These are phyloP conservation scores for Beauveria sp. DNA, from an alignment of 2,329 filamentous ascomycete species.

Conservation along the genomic window DNA sequence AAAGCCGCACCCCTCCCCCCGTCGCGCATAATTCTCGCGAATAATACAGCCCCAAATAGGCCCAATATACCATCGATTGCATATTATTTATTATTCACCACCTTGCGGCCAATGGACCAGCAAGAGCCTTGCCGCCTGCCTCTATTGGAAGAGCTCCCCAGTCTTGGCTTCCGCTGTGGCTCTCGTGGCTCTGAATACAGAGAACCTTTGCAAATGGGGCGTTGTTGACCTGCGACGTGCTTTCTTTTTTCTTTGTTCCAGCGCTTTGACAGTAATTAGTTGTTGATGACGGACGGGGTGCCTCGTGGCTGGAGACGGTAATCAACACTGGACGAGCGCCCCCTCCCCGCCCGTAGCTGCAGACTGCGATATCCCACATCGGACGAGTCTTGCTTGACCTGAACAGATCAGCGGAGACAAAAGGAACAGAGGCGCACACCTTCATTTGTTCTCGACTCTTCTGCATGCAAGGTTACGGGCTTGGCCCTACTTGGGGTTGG, in stretches of 20 bases:
- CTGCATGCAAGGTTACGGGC: neutral
- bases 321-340: conserved; percentile 5
- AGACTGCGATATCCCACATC: conserved; percentile 1
- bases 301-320: neutral
- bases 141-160: neutral
- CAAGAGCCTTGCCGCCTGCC: neutral
- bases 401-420: conserved; percentile 3
- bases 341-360: neutral
- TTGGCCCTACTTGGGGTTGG: neutral
- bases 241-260: neutral
- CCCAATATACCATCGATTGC: neutral
- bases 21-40: neutral
- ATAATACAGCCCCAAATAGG: neutral
- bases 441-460: conserved; percentile 3
- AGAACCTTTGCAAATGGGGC: neutral
- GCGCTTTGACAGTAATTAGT: neutral
- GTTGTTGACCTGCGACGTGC: neutral
- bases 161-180: neutral
- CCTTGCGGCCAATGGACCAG: neutral
- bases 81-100: neutral
- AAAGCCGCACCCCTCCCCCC: neutral
- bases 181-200: neutral
- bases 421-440: neutral
- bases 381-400: conserved; percentile 1
- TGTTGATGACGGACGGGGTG: neutral